A percentile compares a stretch with the other conserved stretches of the same genome.
These are phyloP conservation scores for Leccinellum albellum DNA, from an alignment of 768 basidiomycete species.

Conservation along the genomic window DNA sequence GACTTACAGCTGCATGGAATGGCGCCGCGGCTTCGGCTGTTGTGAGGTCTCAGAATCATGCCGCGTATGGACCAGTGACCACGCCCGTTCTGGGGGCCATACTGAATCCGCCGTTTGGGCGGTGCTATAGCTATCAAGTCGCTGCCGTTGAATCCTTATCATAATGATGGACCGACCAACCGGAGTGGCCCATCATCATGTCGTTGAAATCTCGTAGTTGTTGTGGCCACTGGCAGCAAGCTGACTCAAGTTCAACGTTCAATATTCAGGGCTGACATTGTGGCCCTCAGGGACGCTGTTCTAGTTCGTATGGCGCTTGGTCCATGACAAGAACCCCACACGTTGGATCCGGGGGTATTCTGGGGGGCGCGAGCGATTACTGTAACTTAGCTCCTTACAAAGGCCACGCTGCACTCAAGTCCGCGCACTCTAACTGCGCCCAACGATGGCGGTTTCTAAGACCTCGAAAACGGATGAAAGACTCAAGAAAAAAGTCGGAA, in stretches of 20 bases:
- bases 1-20: neutral
- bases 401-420: neutral
- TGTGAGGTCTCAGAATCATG: slow-evolving; percentile 3
- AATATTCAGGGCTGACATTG: neutral
- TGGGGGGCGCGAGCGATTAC: neutral
- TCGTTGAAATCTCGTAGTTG: neutral
- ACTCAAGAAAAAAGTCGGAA: neutral
- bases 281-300: slow-evolving; percentile 1
- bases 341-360: neutral
- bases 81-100: slow-evolving; percentile 9
- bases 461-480: neutral
- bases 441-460: neutral
- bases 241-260: neutral
- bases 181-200: neutral
- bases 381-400: neutral
- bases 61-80: neutral
- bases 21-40: slow-evolving; percentile 7
- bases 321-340: neutral
- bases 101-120: neutral
- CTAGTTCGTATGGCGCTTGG: neutral
- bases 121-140: neutral
- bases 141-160: neutral
- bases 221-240: neutral
- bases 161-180: neutral
- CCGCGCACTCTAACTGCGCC: slow-evolving; percentile 15